A percentile compares a stretch with the other conserved stretches of the same genome.
These are phyloP conservation scores for Punica granatum DNA, from an alignment of 345 rosid species.

Conservation along the genomic window DNA sequence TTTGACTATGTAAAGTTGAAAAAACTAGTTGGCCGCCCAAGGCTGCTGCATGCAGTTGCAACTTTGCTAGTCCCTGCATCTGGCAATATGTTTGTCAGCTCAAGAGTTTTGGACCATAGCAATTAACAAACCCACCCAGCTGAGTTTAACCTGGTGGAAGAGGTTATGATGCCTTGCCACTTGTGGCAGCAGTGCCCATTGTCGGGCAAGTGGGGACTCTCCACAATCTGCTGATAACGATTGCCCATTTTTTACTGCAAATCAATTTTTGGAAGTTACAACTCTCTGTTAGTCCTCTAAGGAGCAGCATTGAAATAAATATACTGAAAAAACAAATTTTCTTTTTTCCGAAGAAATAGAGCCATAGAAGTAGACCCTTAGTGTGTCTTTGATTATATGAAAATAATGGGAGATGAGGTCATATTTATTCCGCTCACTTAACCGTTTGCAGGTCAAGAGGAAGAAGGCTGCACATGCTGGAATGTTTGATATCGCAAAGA, in stretches of 20 bases:
- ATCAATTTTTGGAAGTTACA: background rate
- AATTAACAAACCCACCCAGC: background rate
- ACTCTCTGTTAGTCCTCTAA: background rate
- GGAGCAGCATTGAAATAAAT: background rate
- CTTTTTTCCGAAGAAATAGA: background rate
- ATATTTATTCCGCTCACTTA: background rate
- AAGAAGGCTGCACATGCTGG: conserved; percentile 24
- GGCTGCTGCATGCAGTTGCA: background rate
- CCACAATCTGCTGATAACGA: background rate
- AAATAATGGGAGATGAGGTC: background rate
- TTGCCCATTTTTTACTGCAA: background rate
- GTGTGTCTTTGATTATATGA: background rate
- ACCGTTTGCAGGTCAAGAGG: conserved; percentile 13
- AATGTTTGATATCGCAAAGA: conserved; percentile 19
- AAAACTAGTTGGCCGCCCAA: background rate
- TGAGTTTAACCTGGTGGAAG: background rate
- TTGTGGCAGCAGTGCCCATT: background rate
- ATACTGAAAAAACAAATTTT: background rate
- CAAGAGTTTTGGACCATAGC: too few species aligned
- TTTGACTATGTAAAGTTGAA: background rate
- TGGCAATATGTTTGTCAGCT: too few species aligned
- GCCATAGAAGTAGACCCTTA: background rate
- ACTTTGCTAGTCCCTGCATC: too few species aligned
- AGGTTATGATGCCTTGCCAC: background rate
- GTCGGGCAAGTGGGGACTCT: background rate